phyloP scores from a whole-genome alignment of 495 filamentous ascomycete species.

The Hypoxylon cercidicola region DNA sequence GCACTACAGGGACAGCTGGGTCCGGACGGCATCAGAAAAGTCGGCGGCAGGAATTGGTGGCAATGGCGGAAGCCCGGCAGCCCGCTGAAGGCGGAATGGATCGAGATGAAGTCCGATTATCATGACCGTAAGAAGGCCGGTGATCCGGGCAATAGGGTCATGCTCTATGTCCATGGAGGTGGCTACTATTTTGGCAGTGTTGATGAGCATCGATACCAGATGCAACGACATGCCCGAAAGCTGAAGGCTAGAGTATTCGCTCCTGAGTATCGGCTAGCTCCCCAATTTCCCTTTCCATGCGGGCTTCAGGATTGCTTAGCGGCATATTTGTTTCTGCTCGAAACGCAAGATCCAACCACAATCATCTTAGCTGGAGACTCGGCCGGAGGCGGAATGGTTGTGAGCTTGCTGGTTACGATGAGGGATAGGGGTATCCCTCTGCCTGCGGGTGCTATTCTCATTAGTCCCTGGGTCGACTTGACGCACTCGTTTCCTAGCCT shows the following conservation, averaged over 20 bases:
- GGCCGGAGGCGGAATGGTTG: slow-evolving; percentile 86
- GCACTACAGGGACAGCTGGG: slow-evolving; percentile 77
- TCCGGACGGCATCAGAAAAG: slow-evolving; percentile 71
- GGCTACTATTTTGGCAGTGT: slow-evolving; percentile 83
- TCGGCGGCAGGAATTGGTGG: slow-evolving; percentile 93
- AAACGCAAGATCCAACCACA: slow-evolving; percentile 75
- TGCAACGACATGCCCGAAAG: slow-evolving; percentile 95
- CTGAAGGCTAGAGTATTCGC: slow-evolving; percentile 89
- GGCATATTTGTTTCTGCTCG: slow-evolving; percentile 83
- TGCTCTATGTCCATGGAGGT: slow-evolving; percentile 92
- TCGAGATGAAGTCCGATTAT: slow-evolving; percentile 91
- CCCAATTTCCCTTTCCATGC: slow-evolving; percentile 96
- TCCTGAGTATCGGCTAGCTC: slow-evolving; percentile 86
- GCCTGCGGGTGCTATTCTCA: slow-evolving; percentile 88
- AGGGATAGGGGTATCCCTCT: slow-evolving; percentile 83
- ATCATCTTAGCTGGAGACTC: slow-evolving; percentile 89
- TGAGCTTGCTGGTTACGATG: slow-evolving; percentile 80
- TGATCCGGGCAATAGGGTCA: slow-evolving; percentile 74
- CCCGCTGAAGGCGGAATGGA: slow-evolving; percentile 85
- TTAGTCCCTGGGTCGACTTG: slow-evolving; percentile 93
- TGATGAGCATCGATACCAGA: slow-evolving; percentile 94
- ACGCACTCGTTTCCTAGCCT: slow-evolving; percentile 95
- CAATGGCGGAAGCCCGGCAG: slow-evolving; percentile 78
- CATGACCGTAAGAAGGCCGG: slow-evolving; percentile 69
- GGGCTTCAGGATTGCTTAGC: slow-evolving; percentile 88